Percentiles rank a stretch among this genome's conserved stretches.
These are phyloP conservation scores for Fomes fomentarius DNA, from an alignment of 1,284 basidiomycete species.

Conservation along the genomic window DNA sequence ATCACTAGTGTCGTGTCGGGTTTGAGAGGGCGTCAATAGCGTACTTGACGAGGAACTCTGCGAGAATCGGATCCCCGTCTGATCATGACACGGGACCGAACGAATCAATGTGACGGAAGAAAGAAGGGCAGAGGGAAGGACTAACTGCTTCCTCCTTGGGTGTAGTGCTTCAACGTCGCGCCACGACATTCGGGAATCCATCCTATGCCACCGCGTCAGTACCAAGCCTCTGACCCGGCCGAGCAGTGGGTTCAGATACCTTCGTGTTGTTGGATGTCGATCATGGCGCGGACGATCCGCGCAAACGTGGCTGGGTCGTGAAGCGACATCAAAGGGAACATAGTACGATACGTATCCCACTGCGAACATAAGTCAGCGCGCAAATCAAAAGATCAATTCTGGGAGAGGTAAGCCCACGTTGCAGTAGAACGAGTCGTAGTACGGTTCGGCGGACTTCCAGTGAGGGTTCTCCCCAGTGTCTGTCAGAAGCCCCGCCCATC, in stretches of 20 bases:
- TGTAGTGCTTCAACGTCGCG: slow-evolving; percentile 49
- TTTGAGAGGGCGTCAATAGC: slow-evolving; percentile 10
- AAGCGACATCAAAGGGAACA: slow-evolving; percentile 60
- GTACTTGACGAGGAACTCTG: slow-evolving; percentile 69
- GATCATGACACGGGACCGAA: not conserved
- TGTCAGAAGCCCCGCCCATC: slow-evolving; percentile 22
- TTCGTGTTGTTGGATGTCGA: slow-evolving; percentile 70
- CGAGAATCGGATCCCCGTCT: slow-evolving; percentile 68
- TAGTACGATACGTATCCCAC: slow-evolving; percentile 69
- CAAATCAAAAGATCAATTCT: no score
- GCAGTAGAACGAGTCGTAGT: slow-evolving; percentile 72
- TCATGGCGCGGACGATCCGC: slow-evolving; percentile 60
- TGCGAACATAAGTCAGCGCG: slow-evolving; percentile 23
- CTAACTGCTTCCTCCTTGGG: slow-evolving; percentile 70
- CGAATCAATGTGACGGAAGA: no score
- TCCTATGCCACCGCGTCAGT: slow-evolving; percentile 35
- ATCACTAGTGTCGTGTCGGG: not conserved
- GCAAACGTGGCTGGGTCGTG: slow-evolving; percentile 62
- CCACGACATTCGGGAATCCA: slow-evolving; percentile 70
- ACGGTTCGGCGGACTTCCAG: slow-evolving; percentile 67
- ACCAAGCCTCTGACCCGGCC: no score
- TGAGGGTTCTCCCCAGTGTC: slow-evolving; percentile 73
- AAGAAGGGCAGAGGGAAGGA: slow-evolving; percentile 11
- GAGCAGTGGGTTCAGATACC: no score
- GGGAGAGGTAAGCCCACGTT: slow-evolving; percentile 42